Conservation (phyloP, 306 rosid species). For the Citrullus mucosospermus region DNA sequence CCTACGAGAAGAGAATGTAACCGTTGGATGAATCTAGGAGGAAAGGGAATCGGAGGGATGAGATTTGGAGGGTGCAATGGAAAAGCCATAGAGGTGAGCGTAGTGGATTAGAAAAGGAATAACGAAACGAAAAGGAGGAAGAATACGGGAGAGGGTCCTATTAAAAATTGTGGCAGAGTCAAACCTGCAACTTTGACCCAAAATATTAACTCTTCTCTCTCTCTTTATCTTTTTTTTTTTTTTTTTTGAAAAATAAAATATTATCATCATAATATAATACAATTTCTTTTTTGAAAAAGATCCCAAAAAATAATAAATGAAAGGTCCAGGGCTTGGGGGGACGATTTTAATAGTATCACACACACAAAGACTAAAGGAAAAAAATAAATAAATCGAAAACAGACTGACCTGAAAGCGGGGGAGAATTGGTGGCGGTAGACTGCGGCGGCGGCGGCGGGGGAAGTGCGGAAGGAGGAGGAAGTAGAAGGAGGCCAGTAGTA, state of each 20-base stretch:
- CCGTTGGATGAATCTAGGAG: background rate
- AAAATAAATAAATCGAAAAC: background rate
- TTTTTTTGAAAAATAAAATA: background rate
- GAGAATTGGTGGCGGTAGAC: slow-evolving; percentile 3
- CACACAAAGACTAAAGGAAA: background rate
- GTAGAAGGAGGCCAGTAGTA: background rate
- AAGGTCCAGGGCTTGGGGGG: slow-evolving; percentile 4
- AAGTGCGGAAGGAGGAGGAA: background rate
- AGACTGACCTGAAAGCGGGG: slow-evolving; percentile 4
- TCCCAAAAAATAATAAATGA: background rate
- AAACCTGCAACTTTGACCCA: slow-evolving; percentile 72
- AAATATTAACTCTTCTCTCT: slow-evolving; percentile 29
- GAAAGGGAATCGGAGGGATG: background rate
- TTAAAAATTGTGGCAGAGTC: slow-evolving; percentile 46
- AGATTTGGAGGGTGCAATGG: background rate
- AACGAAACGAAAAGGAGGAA: slow-evolving; percentile 9
- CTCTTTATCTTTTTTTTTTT: background rate
- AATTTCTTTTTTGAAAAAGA: no score
- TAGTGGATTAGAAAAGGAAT: background rate
- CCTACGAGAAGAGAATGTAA: no score
- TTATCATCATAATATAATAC: background rate
- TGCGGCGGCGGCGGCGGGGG: slow-evolving; percentile 8
- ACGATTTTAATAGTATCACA: background rate
- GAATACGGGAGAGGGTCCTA: slow-evolving; percentile 26
- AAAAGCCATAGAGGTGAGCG: background rate